phyloP scores from a whole-genome alignment of 2,329 filamentous ascomycete genomes.

The Arthroderma uncinatum region DNA sequence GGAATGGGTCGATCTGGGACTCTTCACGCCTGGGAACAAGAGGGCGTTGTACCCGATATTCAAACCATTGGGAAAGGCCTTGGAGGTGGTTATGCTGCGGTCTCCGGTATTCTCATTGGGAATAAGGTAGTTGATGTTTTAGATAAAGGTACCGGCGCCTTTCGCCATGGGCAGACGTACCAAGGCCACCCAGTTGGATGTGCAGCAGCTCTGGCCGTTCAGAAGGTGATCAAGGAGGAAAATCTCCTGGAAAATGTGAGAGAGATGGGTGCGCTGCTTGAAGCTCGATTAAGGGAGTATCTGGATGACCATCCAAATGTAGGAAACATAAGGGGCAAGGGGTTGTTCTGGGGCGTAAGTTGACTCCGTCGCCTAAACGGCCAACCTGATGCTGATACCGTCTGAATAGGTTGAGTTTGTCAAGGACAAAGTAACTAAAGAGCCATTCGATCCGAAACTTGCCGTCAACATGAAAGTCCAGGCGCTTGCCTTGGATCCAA shows the following conservation, averaged over 20 bases:
- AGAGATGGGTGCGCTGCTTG: constrained; percentile 40
- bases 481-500: constrained; percentile 37
- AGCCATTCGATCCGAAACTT: constrained; percentile 40
- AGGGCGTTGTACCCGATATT: constrained; percentile 48
- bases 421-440: constrained; percentile 42
- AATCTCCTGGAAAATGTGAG: constrained; percentile 49
- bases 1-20: constrained; percentile 50
- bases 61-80: constrained; percentile 51
- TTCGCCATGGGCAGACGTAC: constrained; percentile 51
- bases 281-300: constrained; percentile 32
- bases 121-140: constrained; percentile 40
- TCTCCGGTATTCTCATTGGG: constrained; percentile 46
- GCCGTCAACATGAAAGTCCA: constrained; percentile 41
- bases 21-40: constrained; percentile 49
- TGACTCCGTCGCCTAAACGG: background rate
- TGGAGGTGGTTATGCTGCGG: constrained; percentile 45
- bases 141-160: constrained; percentile 38
- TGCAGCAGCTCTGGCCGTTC: constrained; percentile 49
- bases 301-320: constrained; percentile 41
- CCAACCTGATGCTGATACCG: background rate
- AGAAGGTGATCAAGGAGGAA: constrained; percentile 46
- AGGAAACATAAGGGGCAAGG: constrained; percentile 48
- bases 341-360: constrained; percentile 49
- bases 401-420: constrained; percentile 45
- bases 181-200: constrained; percentile 49